Evolutionary conservation across 257 asterid genomes (phyloP), one percentile per base, ranked within the genome.

Genomic region (Przewalskia tangutica): DNA sequence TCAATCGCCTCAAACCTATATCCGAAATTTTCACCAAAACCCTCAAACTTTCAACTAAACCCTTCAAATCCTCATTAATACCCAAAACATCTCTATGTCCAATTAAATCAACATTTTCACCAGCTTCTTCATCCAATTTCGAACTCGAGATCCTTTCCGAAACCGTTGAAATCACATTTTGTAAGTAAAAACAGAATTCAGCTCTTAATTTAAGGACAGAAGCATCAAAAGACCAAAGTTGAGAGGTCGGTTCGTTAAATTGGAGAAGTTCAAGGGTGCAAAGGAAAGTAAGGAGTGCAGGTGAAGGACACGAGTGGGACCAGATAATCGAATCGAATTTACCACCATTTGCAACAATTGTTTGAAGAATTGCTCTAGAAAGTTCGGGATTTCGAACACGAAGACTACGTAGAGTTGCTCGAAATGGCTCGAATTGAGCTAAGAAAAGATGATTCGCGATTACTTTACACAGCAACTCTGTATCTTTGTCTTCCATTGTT

Each of bases 401-500:
- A 82, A 93, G 97, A 64, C 91, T 90, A 20, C 90, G 93, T 58
- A 95, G 58, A 54, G 89, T 90, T 70, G 99, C 97, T 84, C 98
- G 97, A 42, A 95, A 94, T 1, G 98, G 95, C 88, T 95, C 99
- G 86, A 92, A 95, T 89, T 95, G 99, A 38, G 95, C 97, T 48
- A 95, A 83, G 80, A 91, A 92, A 17, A 95, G 81, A 87, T 95
- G 99, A 88, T 95, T 95, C 6, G 91, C 93, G 17, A 92, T 78
- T 81, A 89, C 93, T 81, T 60, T 89, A 51, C 94, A 89, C 64
- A 95, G 95, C 62, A 93, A 86, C 77, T 91, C 91, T 79, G 88
- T 84, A 56, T 92, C 98, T 82, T 86, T 90, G 88, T 89, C 95
- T 23, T 91, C 97, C 97, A 92, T 92, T 23, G 63, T 75, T 73